Conservation (phyloP, 2,329 filamentous ascomycete species). For the Fusarium subglutinans region DNA sequence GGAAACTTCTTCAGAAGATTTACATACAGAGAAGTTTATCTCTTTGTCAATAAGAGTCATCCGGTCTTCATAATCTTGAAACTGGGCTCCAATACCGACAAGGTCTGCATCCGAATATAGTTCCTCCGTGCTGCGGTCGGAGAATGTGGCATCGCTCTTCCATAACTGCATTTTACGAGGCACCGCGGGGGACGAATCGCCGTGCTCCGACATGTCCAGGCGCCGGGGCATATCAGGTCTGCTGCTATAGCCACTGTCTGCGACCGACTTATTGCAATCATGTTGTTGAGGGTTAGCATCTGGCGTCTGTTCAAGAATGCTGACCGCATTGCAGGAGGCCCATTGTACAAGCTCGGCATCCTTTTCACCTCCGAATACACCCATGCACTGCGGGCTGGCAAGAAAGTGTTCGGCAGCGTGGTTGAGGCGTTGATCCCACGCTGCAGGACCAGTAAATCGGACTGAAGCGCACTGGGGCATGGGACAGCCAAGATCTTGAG, state of each 20-base stretch:
- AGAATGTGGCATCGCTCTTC: neutral
- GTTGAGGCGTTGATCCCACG: rapidly evolving
- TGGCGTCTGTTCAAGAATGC: rapidly evolving
- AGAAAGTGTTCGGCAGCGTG: rapidly evolving
- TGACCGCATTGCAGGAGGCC: rapidly evolving
- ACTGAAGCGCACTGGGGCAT: neutral
- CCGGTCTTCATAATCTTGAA: too few relatives aligned
- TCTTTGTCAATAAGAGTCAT: too few relatives aligned
- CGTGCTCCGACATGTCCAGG: rapidly evolving
- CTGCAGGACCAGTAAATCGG: rapidly evolving
- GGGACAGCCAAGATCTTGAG: rapidly evolving
- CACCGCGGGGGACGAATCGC: neutral
- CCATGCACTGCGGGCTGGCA: rapidly evolving
- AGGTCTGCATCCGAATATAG: too few relatives aligned
- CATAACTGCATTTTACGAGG: too few relatives aligned
- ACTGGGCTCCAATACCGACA: too few relatives aligned
- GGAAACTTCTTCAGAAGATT: too few relatives aligned
- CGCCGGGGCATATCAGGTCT: neutral
- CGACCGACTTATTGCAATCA: rapidly evolving
- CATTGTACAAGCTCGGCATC: rapidly evolving
- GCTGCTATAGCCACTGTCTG: neutral
- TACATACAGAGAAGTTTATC: too few relatives aligned
- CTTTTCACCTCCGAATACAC: rapidly evolving
- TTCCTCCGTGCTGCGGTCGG: neutral
- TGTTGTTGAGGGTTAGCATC: rapidly evolving